A percentile compares a stretch with the other conserved stretches of the same genome.
phyloP scores from a whole-genome alignment of 768 basidiomycete genomes.

The Amanita rubescens region DNA sequence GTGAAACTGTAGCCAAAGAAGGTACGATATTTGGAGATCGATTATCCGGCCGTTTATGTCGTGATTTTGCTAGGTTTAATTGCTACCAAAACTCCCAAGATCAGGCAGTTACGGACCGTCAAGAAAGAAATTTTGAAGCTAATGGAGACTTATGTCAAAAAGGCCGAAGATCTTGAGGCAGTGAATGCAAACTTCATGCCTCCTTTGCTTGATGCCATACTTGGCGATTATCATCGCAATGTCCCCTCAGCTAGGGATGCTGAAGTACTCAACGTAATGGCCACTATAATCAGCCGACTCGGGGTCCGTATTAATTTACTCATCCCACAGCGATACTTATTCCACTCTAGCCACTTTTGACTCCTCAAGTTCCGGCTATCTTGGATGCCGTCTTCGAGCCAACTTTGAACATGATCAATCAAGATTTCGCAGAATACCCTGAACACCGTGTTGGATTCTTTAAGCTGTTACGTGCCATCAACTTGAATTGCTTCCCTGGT shows the following conservation, averaged over 20 bases:
- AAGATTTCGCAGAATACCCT: conserved; percentile 98
- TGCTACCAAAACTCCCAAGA: conserved; percentile 95
- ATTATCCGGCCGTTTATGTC: background rate
- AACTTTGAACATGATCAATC: conserved; percentile 97
- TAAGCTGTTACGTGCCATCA: conserved; percentile 89
- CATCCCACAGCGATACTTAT: conserved; percentile 4
- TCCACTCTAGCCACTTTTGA: conserved; percentile 60
- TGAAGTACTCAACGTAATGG: conserved; percentile 96
- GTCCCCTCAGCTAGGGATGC: conserved; percentile 92
- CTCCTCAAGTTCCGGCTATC: conserved; percentile 90
- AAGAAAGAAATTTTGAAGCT: conserved; percentile 98
- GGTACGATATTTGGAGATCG: conserved; percentile 33
- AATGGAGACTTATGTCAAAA: conserved; percentile 96
- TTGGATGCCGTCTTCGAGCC: conserved; percentile 97
- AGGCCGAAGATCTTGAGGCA: conserved; percentile 92
- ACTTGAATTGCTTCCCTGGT: conserved; percentile 95
- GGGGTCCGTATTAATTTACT: conserved; percentile 51
- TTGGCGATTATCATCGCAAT: conserved; percentile 96
- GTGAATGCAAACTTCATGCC: conserved; percentile 93
- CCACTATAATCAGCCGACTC: conserved; percentile 82
- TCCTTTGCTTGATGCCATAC: conserved; percentile 89
- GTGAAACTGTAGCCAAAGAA: conserved; percentile 82
- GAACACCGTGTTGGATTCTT: conserved; percentile 98
- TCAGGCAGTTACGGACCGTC: conserved; percentile 88
- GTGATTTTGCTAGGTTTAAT: conserved; percentile 52